phyloP scores from a whole-genome alignment of 106 monocot species.

The Allium cepa region DNA sequence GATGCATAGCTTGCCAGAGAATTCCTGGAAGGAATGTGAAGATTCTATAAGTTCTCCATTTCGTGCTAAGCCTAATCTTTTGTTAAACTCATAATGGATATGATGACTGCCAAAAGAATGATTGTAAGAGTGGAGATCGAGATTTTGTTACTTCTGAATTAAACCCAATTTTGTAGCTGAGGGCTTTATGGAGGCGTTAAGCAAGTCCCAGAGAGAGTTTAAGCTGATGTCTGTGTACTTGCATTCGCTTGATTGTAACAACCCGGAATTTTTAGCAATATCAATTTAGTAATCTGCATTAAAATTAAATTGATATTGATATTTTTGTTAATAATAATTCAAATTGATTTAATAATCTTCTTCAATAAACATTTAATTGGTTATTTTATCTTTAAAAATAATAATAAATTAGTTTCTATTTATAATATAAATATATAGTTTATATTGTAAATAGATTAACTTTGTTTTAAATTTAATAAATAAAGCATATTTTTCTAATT shows the following conservation, averaged over 20 bases:
- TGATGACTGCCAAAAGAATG: not conserved
- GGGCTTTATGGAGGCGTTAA: constrained; percentile 86
- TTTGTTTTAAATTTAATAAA: no score
- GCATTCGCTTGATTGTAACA: constrained; percentile 88
- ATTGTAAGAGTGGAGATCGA: constrained; percentile 13
- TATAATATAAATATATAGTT: no score
- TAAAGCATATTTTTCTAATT: no score
- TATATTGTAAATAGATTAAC: no score
- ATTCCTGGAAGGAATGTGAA: constrained; percentile 11
- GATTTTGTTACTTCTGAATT: constrained; percentile 9
- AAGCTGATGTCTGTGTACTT: constrained; percentile 87
- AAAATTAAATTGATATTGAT: no score
- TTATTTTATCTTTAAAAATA: no score
- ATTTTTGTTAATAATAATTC: no score
- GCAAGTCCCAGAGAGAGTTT: constrained; percentile 71
- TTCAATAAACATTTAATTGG: no score
- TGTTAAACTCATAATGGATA: not conserved
- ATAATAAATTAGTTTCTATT: no score
- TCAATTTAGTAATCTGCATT: no score
- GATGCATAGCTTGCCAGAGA: not conserved
- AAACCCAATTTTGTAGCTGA: constrained; percentile 54
- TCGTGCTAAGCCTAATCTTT: constrained; percentile 7
- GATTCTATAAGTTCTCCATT: constrained; percentile 6
- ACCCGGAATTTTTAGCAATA: no score
- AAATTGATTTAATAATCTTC: no score